Evolutionary conservation across 176 grass and related monocot genomes (phyloP).

Genomic region (Oryza coarctata): DNA sequence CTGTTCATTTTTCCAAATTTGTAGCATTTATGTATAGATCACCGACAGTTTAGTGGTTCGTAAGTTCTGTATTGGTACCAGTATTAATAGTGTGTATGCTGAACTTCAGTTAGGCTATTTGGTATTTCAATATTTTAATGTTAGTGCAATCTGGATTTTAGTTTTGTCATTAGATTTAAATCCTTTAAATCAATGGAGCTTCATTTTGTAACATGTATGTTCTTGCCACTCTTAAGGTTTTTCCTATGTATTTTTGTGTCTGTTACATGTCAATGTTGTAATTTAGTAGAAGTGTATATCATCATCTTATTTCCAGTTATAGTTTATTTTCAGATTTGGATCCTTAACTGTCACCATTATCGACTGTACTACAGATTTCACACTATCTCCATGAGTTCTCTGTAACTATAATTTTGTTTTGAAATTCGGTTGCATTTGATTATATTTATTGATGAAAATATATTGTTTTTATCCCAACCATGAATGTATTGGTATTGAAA

Average conservation of each 20-base stretch:
- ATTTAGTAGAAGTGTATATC: neutral
- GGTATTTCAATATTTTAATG: neutral
- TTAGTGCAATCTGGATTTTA: neutral
- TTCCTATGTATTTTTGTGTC: neutral
- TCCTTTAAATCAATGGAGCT: neutral
- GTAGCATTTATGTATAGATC: neutral
- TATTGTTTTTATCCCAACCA: neutral
- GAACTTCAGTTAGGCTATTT: neutral
- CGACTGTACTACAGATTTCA: neutral
- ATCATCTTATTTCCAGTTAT: neutral
- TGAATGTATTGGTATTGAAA: neutral
- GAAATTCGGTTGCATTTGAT: neutral
- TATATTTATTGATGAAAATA: neutral
- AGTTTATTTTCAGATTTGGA: neutral
- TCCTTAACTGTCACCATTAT: conserved; percentile 8
- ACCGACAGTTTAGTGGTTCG: neutral
- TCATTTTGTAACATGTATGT: neutral
- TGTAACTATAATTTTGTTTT: conserved; percentile 20
- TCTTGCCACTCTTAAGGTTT: neutral
- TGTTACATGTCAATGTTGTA: neutral
- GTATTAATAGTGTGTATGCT: neutral
- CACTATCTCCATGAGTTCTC: neutral
- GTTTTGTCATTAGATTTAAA: neutral
- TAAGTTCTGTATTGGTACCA: neutral
- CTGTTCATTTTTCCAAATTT: neutral